These are phyloP conservation scores for Truncatella angustata DNA, from an alignment of 2,329 filamentous ascomycete species.

Conservation along the genomic window DNA sequence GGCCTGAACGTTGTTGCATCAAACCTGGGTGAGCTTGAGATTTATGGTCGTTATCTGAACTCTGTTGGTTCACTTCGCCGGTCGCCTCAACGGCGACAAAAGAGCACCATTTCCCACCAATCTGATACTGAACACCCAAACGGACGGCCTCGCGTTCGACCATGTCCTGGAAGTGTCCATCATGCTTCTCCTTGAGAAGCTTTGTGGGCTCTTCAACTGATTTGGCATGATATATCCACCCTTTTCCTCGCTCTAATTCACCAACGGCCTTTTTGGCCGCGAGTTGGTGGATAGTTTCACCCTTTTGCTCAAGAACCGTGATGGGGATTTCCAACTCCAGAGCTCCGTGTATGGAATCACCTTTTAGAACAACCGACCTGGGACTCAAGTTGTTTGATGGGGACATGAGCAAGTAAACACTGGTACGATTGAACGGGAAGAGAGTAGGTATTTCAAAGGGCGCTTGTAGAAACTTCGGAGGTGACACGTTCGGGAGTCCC, in stretches of 20 bases:
- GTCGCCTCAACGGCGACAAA: constrained; percentile 65
- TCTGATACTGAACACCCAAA: constrained; percentile 64
- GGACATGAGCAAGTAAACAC: constrained; percentile 63
- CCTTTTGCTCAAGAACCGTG: constrained; percentile 40
- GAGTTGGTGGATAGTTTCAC: constrained; percentile 65
- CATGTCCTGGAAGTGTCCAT: constrained; percentile 55
- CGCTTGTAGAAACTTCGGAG: constrained; percentile 61
- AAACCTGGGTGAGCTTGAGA: too few relatives aligned
- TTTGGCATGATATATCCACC: constrained; percentile 59
- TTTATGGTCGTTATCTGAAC: too few relatives aligned
- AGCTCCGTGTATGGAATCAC: constrained; percentile 54
- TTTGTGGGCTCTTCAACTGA: constrained; percentile 35
- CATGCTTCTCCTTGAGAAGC: constrained; percentile 43
- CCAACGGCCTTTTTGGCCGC: constrained; percentile 65
- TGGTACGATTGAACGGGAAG: constrained; percentile 65
- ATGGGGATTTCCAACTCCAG: constrained; percentile 65
- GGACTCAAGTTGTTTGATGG: constrained; percentile 44
- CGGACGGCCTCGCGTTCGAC: constrained; percentile 65
- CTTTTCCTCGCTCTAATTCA: constrained; percentile 69
- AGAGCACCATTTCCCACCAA: constrained; percentile 68
- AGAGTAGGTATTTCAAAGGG: constrained; percentile 63
- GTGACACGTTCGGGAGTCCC: constrained; percentile 49
- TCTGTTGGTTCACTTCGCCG: background rate
- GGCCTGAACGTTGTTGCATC: too few relatives aligned
- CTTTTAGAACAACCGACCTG: constrained; percentile 57